A percentile compares a stretch with the other conserved stretches of the same genome.
phyloP scores from a whole-genome alignment of 2,329 filamentous ascomycete species.

The Coleophoma cylindrospora region DNA sequence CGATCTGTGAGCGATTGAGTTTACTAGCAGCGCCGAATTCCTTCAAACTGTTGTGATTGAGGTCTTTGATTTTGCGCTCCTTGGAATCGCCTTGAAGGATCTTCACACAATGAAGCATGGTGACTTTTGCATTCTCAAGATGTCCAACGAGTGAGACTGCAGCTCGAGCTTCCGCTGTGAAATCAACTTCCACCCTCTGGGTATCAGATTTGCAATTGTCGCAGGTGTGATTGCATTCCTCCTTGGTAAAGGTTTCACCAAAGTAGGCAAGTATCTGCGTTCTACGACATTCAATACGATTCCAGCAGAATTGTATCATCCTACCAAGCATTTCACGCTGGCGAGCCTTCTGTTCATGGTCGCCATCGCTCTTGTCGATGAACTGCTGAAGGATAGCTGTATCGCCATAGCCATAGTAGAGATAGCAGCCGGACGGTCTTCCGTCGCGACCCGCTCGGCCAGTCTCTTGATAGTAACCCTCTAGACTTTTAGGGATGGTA shows the following conservation, averaged over 20 bases:
- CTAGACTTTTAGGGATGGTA: constrained; percentile 86
- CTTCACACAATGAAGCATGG: constrained; percentile 77
- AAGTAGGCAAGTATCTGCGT: constrained; percentile 92
- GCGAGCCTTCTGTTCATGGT: constrained; percentile 72
- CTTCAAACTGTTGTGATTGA: constrained; percentile 30
- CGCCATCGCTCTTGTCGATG: constrained; percentile 78
- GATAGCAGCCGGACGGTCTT: constrained; percentile 78
- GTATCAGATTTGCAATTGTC: constrained; percentile 82
- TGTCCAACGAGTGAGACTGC: constrained; percentile 64
- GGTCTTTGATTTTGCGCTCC: constrained; percentile 45
- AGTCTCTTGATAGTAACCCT: constrained; percentile 98
- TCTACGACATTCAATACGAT: constrained; percentile 79
- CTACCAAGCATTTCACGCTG: constrained; percentile 81
- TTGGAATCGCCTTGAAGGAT: constrained; percentile 65
- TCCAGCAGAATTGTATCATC: constrained; percentile 86
- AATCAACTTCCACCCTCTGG: constrained; percentile 65
- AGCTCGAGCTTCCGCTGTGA: constrained; percentile 67
- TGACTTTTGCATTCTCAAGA: constrained; percentile 56
- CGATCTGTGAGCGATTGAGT: constrained; percentile 70
- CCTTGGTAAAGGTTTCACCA: constrained; percentile 71
- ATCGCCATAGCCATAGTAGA: constrained; percentile 83
- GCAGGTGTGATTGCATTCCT: constrained; percentile 70
- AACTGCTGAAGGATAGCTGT: constrained; percentile 68
- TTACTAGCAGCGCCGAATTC: constrained; percentile 65
- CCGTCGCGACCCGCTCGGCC: constrained; percentile 92